Percentiles rank a stretch among this genome's conserved stretches.
These are phyloP conservation scores for Leishmania turanica DNA, from an alignment of 208 protist genomes.

Conservation along the genomic window DNA sequence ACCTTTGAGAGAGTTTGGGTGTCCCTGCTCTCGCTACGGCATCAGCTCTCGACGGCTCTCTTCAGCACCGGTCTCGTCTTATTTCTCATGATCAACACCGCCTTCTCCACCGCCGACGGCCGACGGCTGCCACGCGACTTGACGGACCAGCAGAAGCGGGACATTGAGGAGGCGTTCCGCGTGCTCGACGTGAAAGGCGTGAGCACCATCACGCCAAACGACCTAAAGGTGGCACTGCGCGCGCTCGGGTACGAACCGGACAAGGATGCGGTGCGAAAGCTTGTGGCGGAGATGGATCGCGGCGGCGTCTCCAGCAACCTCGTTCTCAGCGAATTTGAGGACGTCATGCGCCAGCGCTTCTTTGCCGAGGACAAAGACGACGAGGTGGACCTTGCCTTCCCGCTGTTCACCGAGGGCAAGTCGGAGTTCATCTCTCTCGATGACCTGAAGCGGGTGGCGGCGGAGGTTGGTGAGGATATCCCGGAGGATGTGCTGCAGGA, in stretches of 20 bases:
- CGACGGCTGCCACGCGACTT: slow-evolving; percentile 80
- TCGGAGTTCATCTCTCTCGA: slow-evolving; percentile 96
- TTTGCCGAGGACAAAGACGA: slow-evolving; percentile 89
- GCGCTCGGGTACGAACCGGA: slow-evolving; percentile 96
- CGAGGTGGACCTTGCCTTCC: slow-evolving; percentile 94
- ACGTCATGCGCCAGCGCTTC: slow-evolving; percentile 92
- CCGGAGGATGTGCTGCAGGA: slow-evolving; percentile 96
- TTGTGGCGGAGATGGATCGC: slow-evolving; percentile 94
- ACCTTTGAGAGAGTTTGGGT: not conserved
- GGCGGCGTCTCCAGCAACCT: slow-evolving; percentile 92
- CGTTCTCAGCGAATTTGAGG: slow-evolving; percentile 88
- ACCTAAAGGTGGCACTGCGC: slow-evolving; percentile 94
- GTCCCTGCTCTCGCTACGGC: not conserved
- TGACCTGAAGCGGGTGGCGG: slow-evolving; percentile 95
- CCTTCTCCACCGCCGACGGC: slow-evolving; percentile 52
- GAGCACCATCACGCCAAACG: slow-evolving; percentile 92
- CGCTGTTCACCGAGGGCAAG: slow-evolving; percentile 94
- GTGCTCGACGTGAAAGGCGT: slow-evolving; percentile 95
- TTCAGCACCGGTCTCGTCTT: not conserved
- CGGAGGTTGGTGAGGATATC: slow-evolving; percentile 95
- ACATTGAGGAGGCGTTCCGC: slow-evolving; percentile 96
- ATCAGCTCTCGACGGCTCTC: not conserved
- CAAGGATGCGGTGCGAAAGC: slow-evolving; percentile 90
- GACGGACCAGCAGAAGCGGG: slow-evolving; percentile 85
- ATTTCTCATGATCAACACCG: slow-evolving; percentile 46